A percentile compares a stretch with the other conserved stretches of the same genome.
Conservation (phyloP, 169 alveolate genomes). For the Cryptosporidium tyzzeri region DNA sequence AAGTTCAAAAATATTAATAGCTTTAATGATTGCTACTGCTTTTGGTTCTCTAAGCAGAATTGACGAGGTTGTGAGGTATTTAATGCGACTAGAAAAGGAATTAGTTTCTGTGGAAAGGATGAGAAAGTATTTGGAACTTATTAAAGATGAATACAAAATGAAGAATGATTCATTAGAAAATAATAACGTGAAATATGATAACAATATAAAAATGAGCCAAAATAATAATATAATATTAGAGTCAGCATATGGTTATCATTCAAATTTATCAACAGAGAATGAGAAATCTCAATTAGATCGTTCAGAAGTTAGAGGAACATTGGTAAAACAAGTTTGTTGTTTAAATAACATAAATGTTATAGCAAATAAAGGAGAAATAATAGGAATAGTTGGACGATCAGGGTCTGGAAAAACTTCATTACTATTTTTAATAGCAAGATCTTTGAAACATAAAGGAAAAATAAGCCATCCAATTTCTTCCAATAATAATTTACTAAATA, state of each 20-base stretch:
- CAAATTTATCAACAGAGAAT: slow-evolving; percentile 7
- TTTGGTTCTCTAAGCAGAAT: slow-evolving; percentile 51
- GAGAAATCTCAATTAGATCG: slow-evolving; percentile 39
- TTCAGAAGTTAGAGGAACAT: slow-evolving; percentile 50
- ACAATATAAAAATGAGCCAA: not conserved
- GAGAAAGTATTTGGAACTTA: slow-evolving; percentile 44
- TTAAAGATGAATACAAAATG: slow-evolving; percentile 9
- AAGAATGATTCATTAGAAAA: not conserved
- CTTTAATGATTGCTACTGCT: slow-evolving; percentile 51
- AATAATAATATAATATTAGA: slow-evolving; percentile 11
- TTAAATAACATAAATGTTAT: slow-evolving; percentile 33
- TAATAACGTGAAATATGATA: not conserved
- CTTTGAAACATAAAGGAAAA: slow-evolving; percentile 28
- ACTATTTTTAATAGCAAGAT: slow-evolving; percentile 50
- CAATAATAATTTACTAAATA: not conserved
- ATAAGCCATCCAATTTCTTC: not conserved
- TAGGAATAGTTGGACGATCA: slow-evolving; percentile 72
- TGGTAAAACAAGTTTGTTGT: slow-evolving; percentile 33
- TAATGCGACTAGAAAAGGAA: slow-evolving; percentile 66
- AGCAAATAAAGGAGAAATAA: slow-evolving; percentile 59
- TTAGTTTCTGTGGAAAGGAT: slow-evolving; percentile 66
- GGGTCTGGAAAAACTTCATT: slow-evolving; percentile 74
- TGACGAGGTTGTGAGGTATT: slow-evolving; percentile 68
- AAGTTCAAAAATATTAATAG: slow-evolving; percentile 27
- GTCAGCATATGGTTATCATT: slow-evolving; percentile 58